Conservation (phyloP, 305 asterid genomes). For the Caryopteris hybrid region DNA sequence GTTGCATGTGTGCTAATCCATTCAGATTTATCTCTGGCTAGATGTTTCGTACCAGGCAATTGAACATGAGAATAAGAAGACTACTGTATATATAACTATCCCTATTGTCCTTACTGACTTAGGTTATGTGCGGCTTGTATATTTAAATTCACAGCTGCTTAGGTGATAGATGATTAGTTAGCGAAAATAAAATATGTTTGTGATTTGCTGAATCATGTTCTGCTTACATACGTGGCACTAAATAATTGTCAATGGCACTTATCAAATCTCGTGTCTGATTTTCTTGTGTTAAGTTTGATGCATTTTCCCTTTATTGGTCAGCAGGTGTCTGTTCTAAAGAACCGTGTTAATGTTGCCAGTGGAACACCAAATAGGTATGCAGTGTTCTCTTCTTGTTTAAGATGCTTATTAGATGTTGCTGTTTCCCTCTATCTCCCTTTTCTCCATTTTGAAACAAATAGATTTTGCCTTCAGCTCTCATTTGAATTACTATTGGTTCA, state of each 20-base stretch:
- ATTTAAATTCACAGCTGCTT: not conserved
- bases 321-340: slow-evolving; percentile 65
- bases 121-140: no score
- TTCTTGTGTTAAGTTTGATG: slow-evolving; percentile 9
- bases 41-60: not conserved
- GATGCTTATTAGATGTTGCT: slow-evolving; percentile 5
- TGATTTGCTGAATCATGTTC: not conserved
- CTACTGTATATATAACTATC: not conserved
- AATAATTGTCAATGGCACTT: not conserved
- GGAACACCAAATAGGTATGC: slow-evolving; percentile 92
- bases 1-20: not conserved
- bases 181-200: not conserved
- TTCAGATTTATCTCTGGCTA: not conserved
- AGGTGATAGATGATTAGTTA: not conserved
- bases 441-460: not conserved
- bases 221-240: not conserved
- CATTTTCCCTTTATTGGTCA: slow-evolving; percentile 10
- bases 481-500: not conserved
- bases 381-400: slow-evolving; percentile 1
- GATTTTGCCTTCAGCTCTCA: not conserved
- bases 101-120: not conserved
- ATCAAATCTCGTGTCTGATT: not conserved
- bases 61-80: not conserved
- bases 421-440: not conserved
- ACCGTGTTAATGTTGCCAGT: slow-evolving; percentile 81